Evolutionary conservation across 345 rosid species (phyloP).

Genomic region (Xanthoceras sorbifolium): DNA sequence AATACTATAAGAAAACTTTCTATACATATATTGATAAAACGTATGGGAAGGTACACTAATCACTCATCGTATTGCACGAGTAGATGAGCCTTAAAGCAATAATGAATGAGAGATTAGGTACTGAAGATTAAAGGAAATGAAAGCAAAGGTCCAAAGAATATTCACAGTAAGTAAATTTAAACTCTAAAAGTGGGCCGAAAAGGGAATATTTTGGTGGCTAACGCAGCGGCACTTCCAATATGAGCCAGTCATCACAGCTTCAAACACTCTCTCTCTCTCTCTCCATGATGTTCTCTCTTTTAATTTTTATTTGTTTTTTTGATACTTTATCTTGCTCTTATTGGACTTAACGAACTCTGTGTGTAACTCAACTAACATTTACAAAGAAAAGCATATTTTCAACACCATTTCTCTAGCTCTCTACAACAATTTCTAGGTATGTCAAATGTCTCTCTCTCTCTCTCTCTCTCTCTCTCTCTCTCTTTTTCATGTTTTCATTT

Average conservation of each 20-base stretch:
- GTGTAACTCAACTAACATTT: slow-evolving; percentile 7
- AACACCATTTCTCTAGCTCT: slow-evolving; percentile 1
- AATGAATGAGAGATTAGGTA: neutral
- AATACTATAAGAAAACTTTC: no score
- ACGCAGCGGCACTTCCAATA: slow-evolving; percentile 37
- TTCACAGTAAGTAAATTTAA: neutral
- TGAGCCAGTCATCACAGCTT: slow-evolving; percentile 27
- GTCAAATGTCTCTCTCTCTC: neutral
- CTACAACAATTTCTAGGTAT: slow-evolving; percentile 16
- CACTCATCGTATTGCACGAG: no score
- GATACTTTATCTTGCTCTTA: neutral
- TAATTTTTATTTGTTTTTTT: slow-evolving; percentile 17
- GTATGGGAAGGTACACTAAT: no score
- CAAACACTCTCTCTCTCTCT: neutral
- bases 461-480: neutral
- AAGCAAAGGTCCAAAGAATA: neutral
- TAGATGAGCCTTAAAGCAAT: no score
- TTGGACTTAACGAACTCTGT: slow-evolving; percentile 6
- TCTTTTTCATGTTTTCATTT: neutral
- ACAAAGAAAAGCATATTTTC: neutral
- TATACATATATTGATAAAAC: no score
- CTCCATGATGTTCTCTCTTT: slow-evolving; percentile 20
- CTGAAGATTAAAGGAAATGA: neutral
- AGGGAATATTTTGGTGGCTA: slow-evolving; percentile 6
- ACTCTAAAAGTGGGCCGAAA: neutral